Evolutionary conservation across 176 grass and related monocot species (phyloP).

Genomic region (Echinochloa phyllopogon): DNA sequence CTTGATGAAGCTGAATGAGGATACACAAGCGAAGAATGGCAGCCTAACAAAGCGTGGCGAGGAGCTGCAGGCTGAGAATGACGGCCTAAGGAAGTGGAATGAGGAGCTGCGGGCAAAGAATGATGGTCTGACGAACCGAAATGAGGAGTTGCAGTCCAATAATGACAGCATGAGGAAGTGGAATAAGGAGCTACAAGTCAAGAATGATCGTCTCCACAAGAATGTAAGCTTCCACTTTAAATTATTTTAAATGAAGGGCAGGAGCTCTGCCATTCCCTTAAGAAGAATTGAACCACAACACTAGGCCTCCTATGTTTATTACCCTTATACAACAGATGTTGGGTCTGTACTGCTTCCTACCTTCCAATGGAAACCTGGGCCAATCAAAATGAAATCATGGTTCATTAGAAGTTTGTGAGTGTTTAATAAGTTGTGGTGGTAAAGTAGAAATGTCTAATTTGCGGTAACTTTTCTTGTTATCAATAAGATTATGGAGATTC

Average conservation of each 20-base stretch:
- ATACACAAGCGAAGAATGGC: no score
- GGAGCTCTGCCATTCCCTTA: background rate
- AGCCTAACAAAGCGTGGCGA: background rate
- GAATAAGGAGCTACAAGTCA: background rate
- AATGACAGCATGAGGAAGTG: background rate
- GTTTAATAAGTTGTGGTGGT: background rate
- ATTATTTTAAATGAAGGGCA: background rate
- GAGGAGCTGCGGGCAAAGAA: background rate
- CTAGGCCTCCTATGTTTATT: background rate
- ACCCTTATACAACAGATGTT: background rate
- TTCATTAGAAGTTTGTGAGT: background rate
- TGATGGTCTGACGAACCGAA: background rate
- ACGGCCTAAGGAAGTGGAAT: no score
- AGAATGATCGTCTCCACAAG: background rate
- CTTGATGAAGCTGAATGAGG: background rate
- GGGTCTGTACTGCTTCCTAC: background rate
- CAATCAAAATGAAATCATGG: background rate
- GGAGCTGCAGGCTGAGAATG: background rate
- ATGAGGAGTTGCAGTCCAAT: background rate
- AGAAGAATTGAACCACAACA: background rate
- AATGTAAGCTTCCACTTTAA: background rate
- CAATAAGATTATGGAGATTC: background rate
- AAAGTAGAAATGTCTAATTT: conserved; percentile 8
- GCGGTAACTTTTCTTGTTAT: background rate
- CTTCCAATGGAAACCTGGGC: background rate